These are phyloP conservation scores for Diaporthe velutina DNA, from an alignment of 2,329 filamentous ascomycete genomes.

Conservation along the genomic window DNA sequence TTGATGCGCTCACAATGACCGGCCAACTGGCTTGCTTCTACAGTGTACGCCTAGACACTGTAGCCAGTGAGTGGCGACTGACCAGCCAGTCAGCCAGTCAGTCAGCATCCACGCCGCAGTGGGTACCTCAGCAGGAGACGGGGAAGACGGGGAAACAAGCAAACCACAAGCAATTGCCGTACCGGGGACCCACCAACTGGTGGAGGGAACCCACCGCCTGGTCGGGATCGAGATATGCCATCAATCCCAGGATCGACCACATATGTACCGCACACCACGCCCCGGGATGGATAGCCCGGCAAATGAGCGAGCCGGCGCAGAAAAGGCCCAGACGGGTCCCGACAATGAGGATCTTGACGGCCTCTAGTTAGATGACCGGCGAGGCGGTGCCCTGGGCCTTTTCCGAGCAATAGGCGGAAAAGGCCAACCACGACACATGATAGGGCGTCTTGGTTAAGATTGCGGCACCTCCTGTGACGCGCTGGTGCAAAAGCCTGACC, in stretches of 20 bases:
- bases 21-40: not conserved
- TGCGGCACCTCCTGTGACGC: slow-evolving; percentile 2
- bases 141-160: not conserved
- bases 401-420: not conserved
- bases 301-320: not conserved
- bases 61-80: not conserved
- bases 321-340: not conserved
- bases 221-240: slow-evolving; percentile 3
- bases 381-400: not conserved
- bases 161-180: not conserved
- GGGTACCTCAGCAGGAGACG: not conserved
- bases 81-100: not conserved
- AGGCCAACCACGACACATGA: not conserved
- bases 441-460: slow-evolving; percentile 2
- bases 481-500: not conserved
- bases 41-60: not conserved
- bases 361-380: not conserved
- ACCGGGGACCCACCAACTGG: not conserved
- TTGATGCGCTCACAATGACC: not conserved
- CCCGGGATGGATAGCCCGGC: not conserved
- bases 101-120: not conserved
- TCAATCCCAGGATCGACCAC: not conserved
- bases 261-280: not conserved
- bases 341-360: not conserved
- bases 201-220: not conserved